phyloP scores from a whole-genome alignment of 2,329 filamentous ascomycete species.

The Pseudocercospora cruenta region DNA sequence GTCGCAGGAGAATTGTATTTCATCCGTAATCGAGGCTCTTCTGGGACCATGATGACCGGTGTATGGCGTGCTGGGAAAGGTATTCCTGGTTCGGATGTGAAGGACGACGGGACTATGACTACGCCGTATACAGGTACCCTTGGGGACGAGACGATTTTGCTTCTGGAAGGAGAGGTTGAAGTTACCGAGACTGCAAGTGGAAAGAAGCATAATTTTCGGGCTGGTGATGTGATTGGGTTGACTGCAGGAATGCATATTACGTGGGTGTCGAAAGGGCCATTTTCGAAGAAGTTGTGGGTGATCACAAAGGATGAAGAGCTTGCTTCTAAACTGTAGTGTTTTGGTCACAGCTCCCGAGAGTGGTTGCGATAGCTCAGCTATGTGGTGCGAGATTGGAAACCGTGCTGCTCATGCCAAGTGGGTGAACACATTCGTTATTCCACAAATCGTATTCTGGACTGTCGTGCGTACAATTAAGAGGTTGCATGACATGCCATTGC shows the following conservation, averaged over 20 bases:
- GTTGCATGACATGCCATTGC: no score
- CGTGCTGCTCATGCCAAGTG: no score
- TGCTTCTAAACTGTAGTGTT: not conserved
- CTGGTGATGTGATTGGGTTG: constrained; percentile 11
- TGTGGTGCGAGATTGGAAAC: not conserved
- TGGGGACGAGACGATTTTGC: constrained; percentile 15
- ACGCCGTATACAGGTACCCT: not conserved
- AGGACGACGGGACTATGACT: not conserved
- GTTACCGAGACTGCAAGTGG: constrained; percentile 7
- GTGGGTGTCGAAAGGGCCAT: constrained; percentile 8
- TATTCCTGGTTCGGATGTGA: not conserved
- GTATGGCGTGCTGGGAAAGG: not conserved
- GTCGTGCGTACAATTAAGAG: no score
- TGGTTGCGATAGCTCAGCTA: not conserved
- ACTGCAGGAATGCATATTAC: constrained; percentile 13
- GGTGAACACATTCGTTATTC: no score
- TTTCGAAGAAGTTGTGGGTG: constrained; percentile 15
- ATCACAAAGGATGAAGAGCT: constrained; percentile 2
- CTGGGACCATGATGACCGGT: not conserved
- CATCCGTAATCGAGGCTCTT: not conserved
- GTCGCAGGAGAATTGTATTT: not conserved
- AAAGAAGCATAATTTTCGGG: constrained; percentile 12
- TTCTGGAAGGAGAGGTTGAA: constrained; percentile 11
- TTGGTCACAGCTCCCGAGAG: not conserved
- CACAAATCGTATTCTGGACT: no score